Evolutionary conservation across 805 yeast species (phyloP), one percentile per base, ranked within the genome.

Genomic region (baker's yeast (Saccharomyces cerevisiae)): DNA sequence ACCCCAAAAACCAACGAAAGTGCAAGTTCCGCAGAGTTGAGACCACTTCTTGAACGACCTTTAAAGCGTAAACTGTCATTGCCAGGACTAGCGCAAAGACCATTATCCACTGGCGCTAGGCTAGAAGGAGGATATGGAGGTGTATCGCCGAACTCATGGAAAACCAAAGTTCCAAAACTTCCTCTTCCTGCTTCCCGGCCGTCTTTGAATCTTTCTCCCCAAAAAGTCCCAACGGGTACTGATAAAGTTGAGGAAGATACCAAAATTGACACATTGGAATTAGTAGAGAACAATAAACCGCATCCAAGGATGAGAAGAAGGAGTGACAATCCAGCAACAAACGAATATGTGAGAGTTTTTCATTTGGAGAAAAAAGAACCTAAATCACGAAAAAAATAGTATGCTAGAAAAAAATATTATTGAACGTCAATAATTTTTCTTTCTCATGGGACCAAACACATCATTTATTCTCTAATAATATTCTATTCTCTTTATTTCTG

Each of bases 221-320:
- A 32, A 32, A 32, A 6, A 14, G 17, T n/a, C 5, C 17, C 43
- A 8, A 43, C 4, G 21, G 24, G 3, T 22, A 22, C 26, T 27
- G 26, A 13, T 14, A 27, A 41, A 13, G 14, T 31, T 41, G 27
- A 14, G 28, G 22, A 11, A 49, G 22, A 32, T 9, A 11, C 11
- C 24, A 36, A 13, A 26, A 30, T 11, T 13, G 36, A 50, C 13
- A 47, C 51, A 11, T 50, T 60, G 32, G 56, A 55, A 48, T 53
- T 63, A 22, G 69, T 66, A 3, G 70, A 67, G 49, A 61, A 60
- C 50, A 61, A 59, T 49, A 65, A 63, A 51, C 66, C 67, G n/a
- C 70, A 67, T 54, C 68, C 70, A 32, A 59, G 70, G 51, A 61
- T 63, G 68, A 61, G 66, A 48, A 54, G 70, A 31, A 63, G 56